Base-by-base conservation (phyloP, 306 rosid genomes). In the Rosa rugosa region DNA sequence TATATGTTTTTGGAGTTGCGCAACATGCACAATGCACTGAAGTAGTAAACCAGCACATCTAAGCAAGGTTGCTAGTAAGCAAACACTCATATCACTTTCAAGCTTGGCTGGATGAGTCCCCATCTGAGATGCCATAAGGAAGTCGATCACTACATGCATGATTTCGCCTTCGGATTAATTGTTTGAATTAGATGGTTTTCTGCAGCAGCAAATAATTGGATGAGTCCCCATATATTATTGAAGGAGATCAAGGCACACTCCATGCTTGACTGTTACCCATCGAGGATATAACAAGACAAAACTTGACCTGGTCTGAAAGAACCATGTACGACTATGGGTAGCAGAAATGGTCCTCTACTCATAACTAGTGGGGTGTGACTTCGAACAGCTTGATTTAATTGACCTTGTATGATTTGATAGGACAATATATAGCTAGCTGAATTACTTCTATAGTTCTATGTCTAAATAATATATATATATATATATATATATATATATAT, bases 91-190 rank as follows among this genome's bases (percentile, higher is more conserved):
- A 67, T 67, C 71, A 56, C 87, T 75, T 57, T 89, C 90, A 79
- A 80, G 82, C 75, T 79, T 84, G 86, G 92, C 84, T 83, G 84
- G 75, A 72, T 17, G 68, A 86, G 88, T 78, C 85, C 83, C 85
- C 86, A 80, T 72, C 59, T 46, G 22, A 59, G 76, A 11, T 20
- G 23, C 74, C 68, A 66, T 11, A 56, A 22, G 71, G 65, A 44
- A 79, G 42, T 34, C 68, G 80, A 40, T 23, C 80, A 27, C 56
- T 66, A 41, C 71, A 71, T 36, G 60, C 79, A 72, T 60, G 80
- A 69, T 63, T 82, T 45, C 12, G 34, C 67, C 53, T 75, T 56
- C 71, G 72, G 47, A 34, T 73, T 42, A 27, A 79, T 77, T 75
- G 81, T 81, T 77, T 81, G 87, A 88, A 78, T 75, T 75, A 81